Evolutionary conservation across 31 red algal genomes (phyloP), one percentile per base, ranked within the genome.

Genomic region (Odonthalia washingtoniensis): DNA sequence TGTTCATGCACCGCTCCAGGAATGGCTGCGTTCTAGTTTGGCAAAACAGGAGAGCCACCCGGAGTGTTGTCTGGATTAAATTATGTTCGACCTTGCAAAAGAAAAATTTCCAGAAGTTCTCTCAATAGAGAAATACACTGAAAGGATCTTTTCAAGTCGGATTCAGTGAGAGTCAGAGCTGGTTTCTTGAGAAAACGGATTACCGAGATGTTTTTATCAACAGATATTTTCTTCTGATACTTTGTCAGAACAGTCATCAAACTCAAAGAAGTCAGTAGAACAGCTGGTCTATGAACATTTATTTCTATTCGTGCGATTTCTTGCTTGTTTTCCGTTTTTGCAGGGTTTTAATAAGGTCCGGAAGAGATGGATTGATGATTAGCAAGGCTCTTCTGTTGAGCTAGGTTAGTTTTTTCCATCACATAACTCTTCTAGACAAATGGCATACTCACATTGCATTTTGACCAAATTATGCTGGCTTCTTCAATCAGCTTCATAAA

Each of bases 401-500:
- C n/a, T 14, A 57, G 49, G 21, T 9, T 14, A 57, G 49, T 21
- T 21, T 57, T 57, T 57, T 57, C 49, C 9, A 21, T 21, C 9
- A 21, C 21, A 57, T 57, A 57, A 57, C 49, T 14, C 49, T 85
- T 94, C 74, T 94, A 90, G 28, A 97, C 53, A 77, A 92, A 92
- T 21, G 60, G 30, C 18, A 97, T 38, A 3, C 91, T 81, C 31
- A 91, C 88, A 2, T 81, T 74, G 28, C 44, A 67, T 35, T 83
- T 39, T 44, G 95, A 91, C 95, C 95, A 97, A 45, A 97, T 70
- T 26, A 44, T 57, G 26, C 90, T 62, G 28, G 88, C 88, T 28
- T 81, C 72, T 62, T 91, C 83, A 12, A 97, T 64, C 38, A 97
- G 63, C 33, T 46, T 87, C 2, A 91, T 39, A 43, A 86, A 97